A percentile compares a stretch with the other conserved stretches of the same genome.
Conservation (phyloP, 2,329 filamentous ascomycete species). For the Neofusicoccum ribis region DNA sequence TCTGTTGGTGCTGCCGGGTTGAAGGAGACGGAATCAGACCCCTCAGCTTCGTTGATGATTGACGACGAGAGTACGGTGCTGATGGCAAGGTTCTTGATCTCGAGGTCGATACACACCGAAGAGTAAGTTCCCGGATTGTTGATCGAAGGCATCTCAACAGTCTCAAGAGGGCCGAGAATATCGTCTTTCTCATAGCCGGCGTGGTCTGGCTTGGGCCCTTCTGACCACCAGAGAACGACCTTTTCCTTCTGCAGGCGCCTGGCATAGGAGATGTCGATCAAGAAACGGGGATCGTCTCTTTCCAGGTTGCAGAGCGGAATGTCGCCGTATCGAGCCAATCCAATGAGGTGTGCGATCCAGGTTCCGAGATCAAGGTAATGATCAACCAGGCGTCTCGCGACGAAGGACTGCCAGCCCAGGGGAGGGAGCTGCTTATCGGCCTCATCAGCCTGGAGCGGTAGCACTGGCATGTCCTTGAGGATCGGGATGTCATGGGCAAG, state of each 20-base stretch:
- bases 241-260: constrained; percentile 85
- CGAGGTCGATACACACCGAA: constrained; percentile 93
- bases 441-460: constrained; percentile 78
- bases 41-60: constrained; percentile 93
- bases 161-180: constrained; percentile 77
- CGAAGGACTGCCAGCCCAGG: constrained; percentile 88
- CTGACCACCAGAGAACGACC: constrained; percentile 96
- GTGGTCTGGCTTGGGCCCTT: constrained; percentile 83
- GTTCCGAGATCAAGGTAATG: constrained; percentile 92
- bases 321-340: constrained; percentile 87
- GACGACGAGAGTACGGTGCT: constrained; percentile 97
- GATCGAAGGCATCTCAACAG: constrained; percentile 85
- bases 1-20: constrained; percentile 70
- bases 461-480: constrained; percentile 78
- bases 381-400: constrained; percentile 79
- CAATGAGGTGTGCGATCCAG: constrained; percentile 86
- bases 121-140: constrained; percentile 94
- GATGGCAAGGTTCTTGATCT: constrained; percentile 91
- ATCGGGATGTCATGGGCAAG: constrained; percentile 83
- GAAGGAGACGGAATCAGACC: constrained; percentile 81
- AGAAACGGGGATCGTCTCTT: constrained; percentile 86
- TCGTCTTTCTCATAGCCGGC: constrained; percentile 95
- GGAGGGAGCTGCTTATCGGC: constrained; percentile 86
- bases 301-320: constrained; percentile 95
- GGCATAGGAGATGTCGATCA: constrained; percentile 96